Percentiles rank a stretch among this genome's conserved stretches.
These are phyloP conservation scores for Fragosphaeria purpurea DNA, from an alignment of 2,329 filamentous ascomycete species.

Conservation along the genomic window DNA sequence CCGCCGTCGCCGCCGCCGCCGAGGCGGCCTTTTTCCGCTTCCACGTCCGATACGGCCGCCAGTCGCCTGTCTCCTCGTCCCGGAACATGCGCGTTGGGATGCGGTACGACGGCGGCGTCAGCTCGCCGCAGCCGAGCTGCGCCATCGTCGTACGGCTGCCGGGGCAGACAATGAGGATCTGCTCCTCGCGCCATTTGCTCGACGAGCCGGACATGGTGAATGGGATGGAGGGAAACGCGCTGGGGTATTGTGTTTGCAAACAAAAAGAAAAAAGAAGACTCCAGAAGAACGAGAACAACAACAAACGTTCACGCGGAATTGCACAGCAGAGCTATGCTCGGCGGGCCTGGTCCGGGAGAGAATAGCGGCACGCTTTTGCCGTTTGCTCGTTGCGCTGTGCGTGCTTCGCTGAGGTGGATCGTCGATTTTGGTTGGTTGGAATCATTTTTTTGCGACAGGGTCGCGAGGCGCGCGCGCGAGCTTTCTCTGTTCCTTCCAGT, in stretches of 20 bases:
- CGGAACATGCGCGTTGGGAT: conserved; percentile 92
- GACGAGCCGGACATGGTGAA: conserved; percentile 42
- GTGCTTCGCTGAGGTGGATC: too few relatives aligned
- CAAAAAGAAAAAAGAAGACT: too few relatives aligned
- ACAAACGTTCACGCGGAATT: neutral
- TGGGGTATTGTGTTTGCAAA: too few relatives aligned
- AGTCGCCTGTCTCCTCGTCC: conserved; percentile 68
- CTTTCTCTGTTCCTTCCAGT: too few relatives aligned
- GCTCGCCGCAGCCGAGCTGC: conserved; percentile 80
- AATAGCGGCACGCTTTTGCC: neutral
- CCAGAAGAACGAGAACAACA: too few relatives aligned
- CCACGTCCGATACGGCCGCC: conserved; percentile 66
- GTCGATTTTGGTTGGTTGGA: conserved; percentile 8
- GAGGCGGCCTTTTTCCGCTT: conserved; percentile 42
- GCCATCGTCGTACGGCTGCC: conserved; percentile 86
- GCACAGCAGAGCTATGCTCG: conserved; percentile 7
- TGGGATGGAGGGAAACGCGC: neutral
- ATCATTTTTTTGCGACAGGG: conserved; percentile 12
- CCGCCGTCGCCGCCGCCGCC: conserved; percentile 16
- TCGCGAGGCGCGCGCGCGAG: conserved; percentile 7
- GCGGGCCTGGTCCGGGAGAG: neutral
- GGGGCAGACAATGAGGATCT: conserved; percentile 62
- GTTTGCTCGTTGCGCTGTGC: conserved; percentile 1
- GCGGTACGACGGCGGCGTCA: conserved; percentile 80
- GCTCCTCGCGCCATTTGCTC: conserved; percentile 54